Base-by-base conservation (phyloP, 2,329 filamentous ascomycete genomes). In the Stylonectria norvegica region DNA sequence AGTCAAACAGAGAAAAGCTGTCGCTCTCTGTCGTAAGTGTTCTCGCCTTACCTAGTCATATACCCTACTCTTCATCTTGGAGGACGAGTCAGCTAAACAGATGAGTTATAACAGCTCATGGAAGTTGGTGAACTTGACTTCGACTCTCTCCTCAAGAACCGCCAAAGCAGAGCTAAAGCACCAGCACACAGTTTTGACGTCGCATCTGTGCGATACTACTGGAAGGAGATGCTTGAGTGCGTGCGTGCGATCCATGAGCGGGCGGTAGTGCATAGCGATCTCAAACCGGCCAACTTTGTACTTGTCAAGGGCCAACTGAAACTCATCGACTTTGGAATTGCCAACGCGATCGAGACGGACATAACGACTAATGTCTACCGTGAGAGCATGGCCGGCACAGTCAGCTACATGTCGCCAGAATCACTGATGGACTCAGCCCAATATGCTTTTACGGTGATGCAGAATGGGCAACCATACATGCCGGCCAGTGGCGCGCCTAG, bases 221-320 rank as follows among this genome's bases (percentile, higher is more conserved):
- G 93, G 93, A 93, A 95, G 64, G 93, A 98, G 67, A 98, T 98
- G 93, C 82, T 98, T 14, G 89, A 95, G 63, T 97, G 93, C 61
- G 81, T 98, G 5, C 80, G 87, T 52, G 81, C 91, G 1, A 89
- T 98, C 1, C 93, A 98, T 61, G 79, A 85, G 10, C 76, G 85
- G 61, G 89, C 96, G 59, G 89, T 98, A 49, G 93, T 98, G 3
- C 93, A 98, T 67, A 95, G 89, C 0, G 93, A 98, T 60, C 74
- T 98, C 23, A 98, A 98, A 65, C 93, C 93, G 0, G 90, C 90
- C 56, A 98, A 98, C 63, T 98, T 98, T 62, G 85, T 98, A 16
- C 76, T 97, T 14, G 89, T 95, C 15, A 82, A 90, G 59, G 93
- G 93, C 17, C 80, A 85, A 18, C 73, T 98, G 27, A 98, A 98